Base-by-base conservation (phyloP, 768 basidiomycete species). In the Stropharia rugosoannulata region DNA sequence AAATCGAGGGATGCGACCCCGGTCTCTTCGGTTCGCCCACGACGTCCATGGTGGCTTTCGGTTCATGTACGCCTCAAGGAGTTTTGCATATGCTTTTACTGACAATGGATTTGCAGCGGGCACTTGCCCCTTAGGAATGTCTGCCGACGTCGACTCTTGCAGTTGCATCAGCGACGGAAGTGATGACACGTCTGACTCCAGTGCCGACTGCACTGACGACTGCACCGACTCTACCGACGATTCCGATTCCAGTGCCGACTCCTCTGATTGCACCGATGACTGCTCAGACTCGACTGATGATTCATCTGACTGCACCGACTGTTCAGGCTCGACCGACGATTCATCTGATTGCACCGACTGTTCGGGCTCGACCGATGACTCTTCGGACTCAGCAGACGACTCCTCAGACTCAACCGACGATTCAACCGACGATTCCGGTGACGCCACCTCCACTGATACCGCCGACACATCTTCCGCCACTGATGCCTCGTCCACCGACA, bases 111-210 rank as follows among this genome's bases (percentile, higher is more conserved):
- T 5, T 19, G 3, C 49, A 80, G 79, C 66, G 55, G 77, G 71
- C 15, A 75, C 79, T 11, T 81, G 80, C 62, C 80, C 80, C 2
- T 73, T 72, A 25, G 80, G 77, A 9, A 66, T 66, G 59, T 66
- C 63, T 9, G 70, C 80, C 1, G 74, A 80, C 57, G 66, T 76
- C 25, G 65, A 59, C 15, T 70, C 72, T 27, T 80, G 79, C 65
- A 66, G 69, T 37, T 80, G 79, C 62, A 39, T 66, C 7, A 62
- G 58, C 56, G 56, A 52, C 42, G 29, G 29, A 3, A 32, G 29
- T 7, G 59, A 59, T 45, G 58, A 54, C 16, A 56, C 57, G 35
- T 54, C 61, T 12, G 56, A 58, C 59, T 54, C 61, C 16, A 44
- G 27, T 29, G 27, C 42, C 35, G 44, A 35, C 22, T 58, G 40